Evolutionary conservation across 2,329 filamentous ascomycete species (phyloP).

Genomic region (Calycina marina): DNA sequence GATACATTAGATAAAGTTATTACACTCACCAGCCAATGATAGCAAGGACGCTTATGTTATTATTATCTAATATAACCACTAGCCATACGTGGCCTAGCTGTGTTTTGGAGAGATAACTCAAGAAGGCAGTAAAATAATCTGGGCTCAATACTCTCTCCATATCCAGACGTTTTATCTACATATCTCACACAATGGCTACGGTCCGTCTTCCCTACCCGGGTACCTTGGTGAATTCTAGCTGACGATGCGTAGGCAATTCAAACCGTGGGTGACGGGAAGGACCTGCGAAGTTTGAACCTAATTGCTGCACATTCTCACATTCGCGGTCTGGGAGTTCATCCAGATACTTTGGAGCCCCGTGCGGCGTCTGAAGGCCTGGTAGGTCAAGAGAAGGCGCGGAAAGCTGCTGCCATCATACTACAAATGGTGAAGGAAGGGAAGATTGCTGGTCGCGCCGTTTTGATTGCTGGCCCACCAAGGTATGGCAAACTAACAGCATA

Average conservation of each 20-base stretch:
- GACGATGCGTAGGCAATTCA: slow-evolving; percentile 39
- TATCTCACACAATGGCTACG: slow-evolving; percentile 15
- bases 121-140: background rate
- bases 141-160: background rate
- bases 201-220: slow-evolving; percentile 9
- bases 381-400: slow-evolving; percentile 90
- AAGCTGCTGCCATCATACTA: slow-evolving; percentile 87
- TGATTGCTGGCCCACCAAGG: slow-evolving; percentile 90
- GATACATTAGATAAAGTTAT: background rate
- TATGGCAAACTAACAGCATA: slow-evolving; percentile 21
- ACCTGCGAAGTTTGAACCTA: slow-evolving; percentile 90
- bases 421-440: slow-evolving; percentile 99
- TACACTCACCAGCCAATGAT: background rate
- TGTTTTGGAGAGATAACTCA: too few species aligned
- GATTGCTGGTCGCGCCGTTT: slow-evolving; percentile 85
- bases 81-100: background rate
- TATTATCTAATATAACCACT: background rate
- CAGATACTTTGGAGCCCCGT: slow-evolving; percentile 78
- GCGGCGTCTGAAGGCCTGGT: slow-evolving; percentile 81
- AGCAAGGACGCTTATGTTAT: too few species aligned
- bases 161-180: background rate
- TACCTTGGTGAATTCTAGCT: background rate
- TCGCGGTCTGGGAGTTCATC: slow-evolving; percentile 83
- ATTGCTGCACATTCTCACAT: slow-evolving; percentile 98
- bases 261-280: slow-evolving; percentile 88